These are phyloP conservation scores for Aspergillus tubingensis DNA, from an alignment of 2,329 filamentous ascomycete genomes.

Conservation along the genomic window DNA sequence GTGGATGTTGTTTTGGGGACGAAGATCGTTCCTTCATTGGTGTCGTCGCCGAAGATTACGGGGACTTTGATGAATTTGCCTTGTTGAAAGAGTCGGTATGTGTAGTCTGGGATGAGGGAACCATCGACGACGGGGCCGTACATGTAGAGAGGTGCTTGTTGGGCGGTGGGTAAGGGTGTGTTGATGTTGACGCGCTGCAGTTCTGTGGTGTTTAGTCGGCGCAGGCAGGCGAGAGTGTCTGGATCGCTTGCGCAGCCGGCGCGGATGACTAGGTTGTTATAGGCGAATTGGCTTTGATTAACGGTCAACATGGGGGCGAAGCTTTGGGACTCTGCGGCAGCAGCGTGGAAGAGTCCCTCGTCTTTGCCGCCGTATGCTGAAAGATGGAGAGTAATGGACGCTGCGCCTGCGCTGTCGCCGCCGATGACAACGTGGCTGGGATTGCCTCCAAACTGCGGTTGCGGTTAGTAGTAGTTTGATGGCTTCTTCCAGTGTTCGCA, in stretches of 20 bases:
- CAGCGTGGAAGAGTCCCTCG: constrained; percentile 54
- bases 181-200: constrained; percentile 52
- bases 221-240: constrained; percentile 54
- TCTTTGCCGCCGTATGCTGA: constrained; percentile 54
- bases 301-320: constrained; percentile 54
- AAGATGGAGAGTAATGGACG: constrained; percentile 65
- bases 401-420: constrained; percentile 68
- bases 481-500: constrained; percentile 11
- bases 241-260: constrained; percentile 46
- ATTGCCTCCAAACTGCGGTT: constrained; percentile 65
- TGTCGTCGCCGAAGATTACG: constrained; percentile 60
- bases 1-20: constrained; percentile 53
- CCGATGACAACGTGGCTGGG: constrained; percentile 68
- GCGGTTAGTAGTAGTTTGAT: neutral
- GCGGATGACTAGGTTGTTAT: constrained; percentile 53
- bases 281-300: constrained; percentile 53
- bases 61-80: constrained; percentile 56
- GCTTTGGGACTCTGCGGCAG: constrained; percentile 57
- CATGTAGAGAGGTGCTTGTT: constrained; percentile 49
- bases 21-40: constrained; percentile 67
- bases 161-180: constrained; percentile 49
- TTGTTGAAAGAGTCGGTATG: constrained; percentile 50
- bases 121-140: constrained; percentile 56
- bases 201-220: constrained; percentile 44
- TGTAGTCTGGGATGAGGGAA: constrained; percentile 54